These are phyloP conservation scores for Hansenula anomala DNA, from an alignment of 1,139 yeast genomes.

Conservation along the genomic window DNA sequence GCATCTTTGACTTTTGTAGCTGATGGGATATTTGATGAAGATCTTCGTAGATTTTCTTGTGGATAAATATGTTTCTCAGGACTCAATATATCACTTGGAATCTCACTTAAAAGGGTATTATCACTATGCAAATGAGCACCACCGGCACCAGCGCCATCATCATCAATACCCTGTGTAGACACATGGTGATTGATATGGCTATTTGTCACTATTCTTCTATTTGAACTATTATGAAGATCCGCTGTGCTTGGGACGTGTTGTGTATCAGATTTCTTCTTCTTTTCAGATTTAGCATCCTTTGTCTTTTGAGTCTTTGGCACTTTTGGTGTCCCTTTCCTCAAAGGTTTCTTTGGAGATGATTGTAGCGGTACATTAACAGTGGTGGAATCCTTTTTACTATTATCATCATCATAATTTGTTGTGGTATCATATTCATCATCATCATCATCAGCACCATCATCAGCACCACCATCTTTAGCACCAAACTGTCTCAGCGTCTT, in stretches of 20 bases:
- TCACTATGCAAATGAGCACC: slow-evolving; percentile 3
- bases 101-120: slow-evolving; percentile 16
- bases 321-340: slow-evolving; percentile 20
- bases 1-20: background rate
- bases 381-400: background rate
- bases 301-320: background rate
- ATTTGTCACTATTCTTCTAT: slow-evolving; percentile 2
- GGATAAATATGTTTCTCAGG: slow-evolving; percentile 22
- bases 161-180: slow-evolving; percentile 2
- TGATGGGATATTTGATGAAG: background rate
- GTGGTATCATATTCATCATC: background rate
- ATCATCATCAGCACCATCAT: background rate
- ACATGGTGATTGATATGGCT: background rate
- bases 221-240: background rate
- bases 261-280: background rate
- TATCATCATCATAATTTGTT: too few relatives aligned
- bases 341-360: slow-evolving; percentile 14
- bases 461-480: slow-evolving; percentile 1
- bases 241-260: too few relatives aligned
- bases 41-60: slow-evolving; percentile 7
- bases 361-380: slow-evolving; percentile 14
- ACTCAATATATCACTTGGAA: slow-evolving; percentile 20
- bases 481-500: slow-evolving; percentile 13
- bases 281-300: background rate
- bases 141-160: slow-evolving; percentile 2